phyloP scores from a whole-genome alignment of 2,329 filamentous ascomycete genomes.

The Rhinocladiella mackenziei region DNA sequence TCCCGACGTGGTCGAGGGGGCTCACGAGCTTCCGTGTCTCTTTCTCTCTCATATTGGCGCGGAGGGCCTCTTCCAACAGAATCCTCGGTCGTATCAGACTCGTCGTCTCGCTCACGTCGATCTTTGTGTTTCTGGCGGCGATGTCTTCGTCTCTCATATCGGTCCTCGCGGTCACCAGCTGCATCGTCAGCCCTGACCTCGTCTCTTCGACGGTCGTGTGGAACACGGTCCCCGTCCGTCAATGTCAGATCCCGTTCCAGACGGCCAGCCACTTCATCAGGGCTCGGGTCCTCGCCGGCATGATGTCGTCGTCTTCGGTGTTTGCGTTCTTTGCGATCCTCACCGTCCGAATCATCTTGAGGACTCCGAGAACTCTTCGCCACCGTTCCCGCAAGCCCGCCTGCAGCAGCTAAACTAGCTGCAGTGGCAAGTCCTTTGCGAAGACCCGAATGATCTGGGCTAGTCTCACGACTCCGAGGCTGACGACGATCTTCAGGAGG shows the following conservation, averaged over 20 bases:
- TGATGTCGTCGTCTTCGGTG: conserved; percentile 21
- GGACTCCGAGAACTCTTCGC: conserved; percentile 18
- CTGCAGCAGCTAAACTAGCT: conserved; percentile 25
- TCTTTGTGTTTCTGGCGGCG: conserved; percentile 20
- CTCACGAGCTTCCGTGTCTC: conserved; percentile 13
- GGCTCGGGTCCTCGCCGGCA: conserved; percentile 15
- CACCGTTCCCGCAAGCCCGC: conserved; percentile 19
- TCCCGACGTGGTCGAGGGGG: conserved; percentile 18
- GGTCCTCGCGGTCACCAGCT: conserved; percentile 13
- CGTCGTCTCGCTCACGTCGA: conserved; percentile 13
- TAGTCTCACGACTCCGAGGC: conserved; percentile 24
- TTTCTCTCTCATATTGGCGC: conserved; percentile 11
- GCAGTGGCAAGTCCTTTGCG: conserved; percentile 23
- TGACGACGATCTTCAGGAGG: conserved; percentile 14
- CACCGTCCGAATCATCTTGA: conserved; percentile 25
- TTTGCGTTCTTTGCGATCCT: conserved; percentile 23
- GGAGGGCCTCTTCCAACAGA: conserved; percentile 13
- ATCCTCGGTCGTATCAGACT: conserved; percentile 22
- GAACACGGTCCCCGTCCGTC: conserved; percentile 14
- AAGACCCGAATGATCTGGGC: conserved; percentile 24
- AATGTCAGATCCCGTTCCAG: conserved; percentile 19
- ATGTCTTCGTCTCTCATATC: conserved; percentile 17
- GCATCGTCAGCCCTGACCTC: conserved; percentile 13
- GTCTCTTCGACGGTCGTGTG: conserved; percentile 14
- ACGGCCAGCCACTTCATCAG: conserved; percentile 19